Conservation (phyloP, 129 eudicot species). For the Heracleum sosnowskyi region DNA sequence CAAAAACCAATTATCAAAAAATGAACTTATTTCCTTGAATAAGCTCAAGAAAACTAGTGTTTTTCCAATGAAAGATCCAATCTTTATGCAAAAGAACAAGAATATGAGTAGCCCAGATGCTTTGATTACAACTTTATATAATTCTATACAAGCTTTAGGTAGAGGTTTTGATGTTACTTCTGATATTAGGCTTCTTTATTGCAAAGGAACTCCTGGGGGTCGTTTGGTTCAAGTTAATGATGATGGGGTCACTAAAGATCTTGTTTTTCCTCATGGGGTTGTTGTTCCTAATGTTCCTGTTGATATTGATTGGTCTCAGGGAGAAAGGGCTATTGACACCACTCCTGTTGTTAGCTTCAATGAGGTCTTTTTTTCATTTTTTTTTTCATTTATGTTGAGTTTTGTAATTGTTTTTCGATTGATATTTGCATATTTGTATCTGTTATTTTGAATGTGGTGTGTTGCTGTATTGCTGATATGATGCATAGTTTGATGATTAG, state of each 20-base stretch:
- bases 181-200: constrained; percentile 83
- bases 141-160: constrained; percentile 88
- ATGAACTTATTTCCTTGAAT: background rate
- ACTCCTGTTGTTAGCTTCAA: constrained; percentile 63
- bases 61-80: constrained; percentile 12
- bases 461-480: background rate
- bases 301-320: constrained; percentile 59
- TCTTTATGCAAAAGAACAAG: constrained; percentile 24
- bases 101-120: constrained; percentile 31
- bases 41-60: constrained; percentile 8
- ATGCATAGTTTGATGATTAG: background rate
- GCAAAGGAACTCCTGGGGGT: constrained; percentile 87
- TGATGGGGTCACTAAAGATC: constrained; percentile 30
- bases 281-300: constrained; percentile 62
- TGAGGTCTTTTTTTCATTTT: constrained; percentile 38
- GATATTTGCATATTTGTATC: background rate
- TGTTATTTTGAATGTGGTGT: background rate
- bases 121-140: constrained; percentile 50
- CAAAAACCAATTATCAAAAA: background rate
- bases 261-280: constrained; percentile 37
- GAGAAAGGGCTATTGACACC: constrained; percentile 34
- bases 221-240: constrained; percentile 66
- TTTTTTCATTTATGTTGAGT: no score
- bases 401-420: background rate
- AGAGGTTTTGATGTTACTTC: constrained; percentile 98